Evolutionary conservation across 805 yeast species (phyloP).

Genomic region (Yamadazyma ubonensis): DNA sequence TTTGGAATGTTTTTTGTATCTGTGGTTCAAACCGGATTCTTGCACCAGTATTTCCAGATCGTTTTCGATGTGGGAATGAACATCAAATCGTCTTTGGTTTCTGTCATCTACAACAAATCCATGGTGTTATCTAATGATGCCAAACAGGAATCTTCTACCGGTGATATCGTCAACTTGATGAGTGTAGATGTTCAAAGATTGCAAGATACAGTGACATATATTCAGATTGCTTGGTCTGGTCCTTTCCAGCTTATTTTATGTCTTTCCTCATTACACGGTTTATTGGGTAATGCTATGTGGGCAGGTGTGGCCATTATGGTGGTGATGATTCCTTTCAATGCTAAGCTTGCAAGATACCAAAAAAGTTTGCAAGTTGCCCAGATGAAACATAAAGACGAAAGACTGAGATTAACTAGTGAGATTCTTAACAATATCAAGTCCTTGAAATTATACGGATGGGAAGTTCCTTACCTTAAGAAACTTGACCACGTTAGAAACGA

Average conservation of each 20-base stretch:
- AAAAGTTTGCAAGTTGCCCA: conserved; percentile 76
- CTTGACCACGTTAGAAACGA: conserved; percentile 83
- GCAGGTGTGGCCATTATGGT: conserved; percentile 83
- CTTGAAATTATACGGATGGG: conserved; percentile 95
- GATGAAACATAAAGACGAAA: conserved; percentile 87
- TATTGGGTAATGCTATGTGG: conserved; percentile 93
- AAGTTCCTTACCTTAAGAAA: conserved; percentile 72
- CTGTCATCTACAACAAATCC: conserved; percentile 67
- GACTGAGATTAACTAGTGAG: conserved; percentile 87
- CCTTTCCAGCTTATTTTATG: conserved; percentile 85
- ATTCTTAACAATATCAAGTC: conserved; percentile 90
- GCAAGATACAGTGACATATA: conserved; percentile 76
- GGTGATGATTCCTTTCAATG: conserved; percentile 77
- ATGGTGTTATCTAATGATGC: conserved; percentile 70
- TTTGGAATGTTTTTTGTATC: conserved; percentile 72
- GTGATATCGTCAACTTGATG: conserved; percentile 93
- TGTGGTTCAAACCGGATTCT: conserved; percentile 69
- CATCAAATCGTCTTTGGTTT: conserved; percentile 65
- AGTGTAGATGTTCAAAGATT: conserved; percentile 89
- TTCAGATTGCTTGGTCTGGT: conserved; percentile 86
- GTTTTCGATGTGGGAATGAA: conserved; percentile 77
- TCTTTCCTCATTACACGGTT: conserved; percentile 64
- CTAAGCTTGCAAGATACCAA: conserved; percentile 63
- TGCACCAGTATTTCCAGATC: conserved; percentile 78
- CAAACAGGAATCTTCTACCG: conserved; percentile 70